Evolutionary conservation across 2,329 filamentous ascomycete genomes (phyloP).

Genomic region (Cryphonectria carpinicola): DNA sequence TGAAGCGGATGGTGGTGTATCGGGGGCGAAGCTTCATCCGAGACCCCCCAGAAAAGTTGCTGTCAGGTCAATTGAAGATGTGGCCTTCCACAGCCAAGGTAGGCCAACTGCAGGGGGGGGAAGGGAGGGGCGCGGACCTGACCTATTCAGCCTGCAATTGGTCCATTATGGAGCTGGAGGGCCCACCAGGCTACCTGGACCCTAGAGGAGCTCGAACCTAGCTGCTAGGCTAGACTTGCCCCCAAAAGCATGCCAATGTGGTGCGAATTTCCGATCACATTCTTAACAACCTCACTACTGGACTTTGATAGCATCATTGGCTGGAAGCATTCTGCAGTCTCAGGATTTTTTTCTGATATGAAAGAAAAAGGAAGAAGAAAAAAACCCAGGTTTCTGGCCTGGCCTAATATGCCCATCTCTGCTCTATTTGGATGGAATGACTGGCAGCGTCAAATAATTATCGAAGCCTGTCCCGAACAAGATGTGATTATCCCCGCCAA

Average conservation of each 20-base stretch:
- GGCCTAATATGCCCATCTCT: neutral
- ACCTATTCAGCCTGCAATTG: neutral
- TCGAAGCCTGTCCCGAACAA: slow-evolving; percentile 52
- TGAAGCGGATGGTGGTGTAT: slow-evolving; percentile 10
- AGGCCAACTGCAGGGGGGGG: slow-evolving; percentile 23
- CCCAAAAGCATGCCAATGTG: neutral
- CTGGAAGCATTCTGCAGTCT: neutral
- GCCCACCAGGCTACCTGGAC: neutral
- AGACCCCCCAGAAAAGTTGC: slow-evolving; percentile 15
- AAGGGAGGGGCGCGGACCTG: neutral
- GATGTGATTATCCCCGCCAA: slow-evolving; percentile 60
- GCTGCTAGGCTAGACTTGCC: neutral
- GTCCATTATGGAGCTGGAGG: neutral
- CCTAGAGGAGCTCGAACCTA: neutral
- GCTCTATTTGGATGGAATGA: slow-evolving; percentile 48
- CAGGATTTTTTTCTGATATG: too few species aligned
- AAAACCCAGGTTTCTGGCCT: neutral
- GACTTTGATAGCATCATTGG: neutral
- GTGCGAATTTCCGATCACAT: neutral
- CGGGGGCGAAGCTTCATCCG: slow-evolving; percentile 12
- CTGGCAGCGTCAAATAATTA: slow-evolving; percentile 58
- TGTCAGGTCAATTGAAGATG: slow-evolving; percentile 28
- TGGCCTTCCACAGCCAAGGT: slow-evolving; percentile 26
- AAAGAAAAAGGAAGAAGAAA: too few species aligned
- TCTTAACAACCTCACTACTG: neutral